A percentile compares a stretch with the other conserved stretches of the same genome.
These are phyloP conservation scores for Penicillium sp. DNA, from an alignment of 2,329 filamentous ascomycete genomes.

Conservation along the genomic window DNA sequence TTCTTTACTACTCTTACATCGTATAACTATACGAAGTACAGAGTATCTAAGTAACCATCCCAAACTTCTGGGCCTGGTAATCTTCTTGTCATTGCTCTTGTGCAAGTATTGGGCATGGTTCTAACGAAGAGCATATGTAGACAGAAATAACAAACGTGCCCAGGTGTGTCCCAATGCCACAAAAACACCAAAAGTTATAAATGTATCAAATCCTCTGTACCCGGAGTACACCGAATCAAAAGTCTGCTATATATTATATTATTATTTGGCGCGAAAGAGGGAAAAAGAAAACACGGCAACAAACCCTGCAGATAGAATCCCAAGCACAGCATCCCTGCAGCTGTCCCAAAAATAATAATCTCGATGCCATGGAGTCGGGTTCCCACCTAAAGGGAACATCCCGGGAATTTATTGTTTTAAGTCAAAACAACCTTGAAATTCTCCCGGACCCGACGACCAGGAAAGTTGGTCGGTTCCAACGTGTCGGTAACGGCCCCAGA, in stretches of 20 bases:
- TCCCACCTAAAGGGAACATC: slow-evolving; percentile 15
- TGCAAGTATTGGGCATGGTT: background rate
- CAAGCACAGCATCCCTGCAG: slow-evolving; percentile 8
- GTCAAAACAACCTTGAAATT: slow-evolving; percentile 13
- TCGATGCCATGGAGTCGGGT: slow-evolving; percentile 17
- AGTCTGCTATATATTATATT: background rate
- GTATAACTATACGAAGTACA: too few relatives aligned
- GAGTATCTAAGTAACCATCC: background rate
- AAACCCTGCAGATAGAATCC: background rate
- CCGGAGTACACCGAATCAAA: slow-evolving; percentile 16
- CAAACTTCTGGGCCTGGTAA: background rate
- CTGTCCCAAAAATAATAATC: slow-evolving; percentile 10
- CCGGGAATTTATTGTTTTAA: slow-evolving; percentile 16
- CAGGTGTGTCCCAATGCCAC: background rate
- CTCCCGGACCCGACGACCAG: slow-evolving; percentile 19
- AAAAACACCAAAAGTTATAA: background rate
- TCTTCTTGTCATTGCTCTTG: background rate
- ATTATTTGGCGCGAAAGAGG: background rate
- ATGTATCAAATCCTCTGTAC: background rate
- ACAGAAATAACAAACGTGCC: background rate
- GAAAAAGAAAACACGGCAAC: background rate
- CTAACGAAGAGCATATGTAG: background rate
- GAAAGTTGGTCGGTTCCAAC: slow-evolving; percentile 22
- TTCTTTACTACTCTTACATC: background rate
- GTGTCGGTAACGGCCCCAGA: slow-evolving; percentile 23